Conservation (phyloP, 2,329 filamentous ascomycete species). For the Lachnellula occidentalis region DNA sequence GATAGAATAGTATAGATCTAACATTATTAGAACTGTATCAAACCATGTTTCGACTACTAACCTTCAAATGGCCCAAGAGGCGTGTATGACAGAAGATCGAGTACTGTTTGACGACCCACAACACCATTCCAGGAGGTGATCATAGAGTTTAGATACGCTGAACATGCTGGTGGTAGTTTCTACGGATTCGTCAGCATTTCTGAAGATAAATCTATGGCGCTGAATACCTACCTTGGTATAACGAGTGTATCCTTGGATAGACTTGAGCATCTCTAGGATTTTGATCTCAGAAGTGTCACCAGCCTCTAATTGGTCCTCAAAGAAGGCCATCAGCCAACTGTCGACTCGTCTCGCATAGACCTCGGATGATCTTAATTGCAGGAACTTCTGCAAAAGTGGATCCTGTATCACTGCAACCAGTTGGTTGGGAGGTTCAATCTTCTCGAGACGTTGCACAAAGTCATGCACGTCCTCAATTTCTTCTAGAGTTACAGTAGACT, state of each 20-base stretch:
- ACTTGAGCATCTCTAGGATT: slow-evolving; percentile 49
- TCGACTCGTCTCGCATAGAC: slow-evolving; percentile 47
- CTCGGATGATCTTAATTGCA: slow-evolving; percentile 56
- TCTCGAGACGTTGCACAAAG: slow-evolving; percentile 69
- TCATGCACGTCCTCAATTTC: slow-evolving; percentile 68
- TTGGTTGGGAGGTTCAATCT: slow-evolving; percentile 76
- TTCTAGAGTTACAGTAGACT: slow-evolving; percentile 64
- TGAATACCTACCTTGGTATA: slow-evolving; percentile 46
- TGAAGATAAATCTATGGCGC: background rate
- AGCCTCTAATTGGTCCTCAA: slow-evolving; percentile 48
- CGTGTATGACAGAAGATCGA: slow-evolving; percentile 52
- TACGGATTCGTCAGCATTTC: slow-evolving; percentile 19
- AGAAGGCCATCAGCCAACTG: slow-evolving; percentile 53
- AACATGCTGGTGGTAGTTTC: slow-evolving; percentile 33
- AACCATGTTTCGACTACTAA: slow-evolving; percentile 27
- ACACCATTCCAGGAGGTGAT: slow-evolving; percentile 58
- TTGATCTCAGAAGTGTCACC: slow-evolving; percentile 45
- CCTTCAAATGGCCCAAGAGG: slow-evolving; percentile 53
- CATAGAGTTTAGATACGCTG: slow-evolving; percentile 47
- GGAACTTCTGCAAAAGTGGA: slow-evolving; percentile 71
- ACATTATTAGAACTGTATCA: slow-evolving; percentile 8
- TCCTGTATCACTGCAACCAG: slow-evolving; percentile 71
- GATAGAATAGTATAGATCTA: slow-evolving; percentile 47
- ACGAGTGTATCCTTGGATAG: slow-evolving; percentile 50
- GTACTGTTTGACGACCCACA: slow-evolving; percentile 46